Base-by-base conservation (phyloP, 495 filamentous ascomycete species). In the Parmelia sp. region DNA sequence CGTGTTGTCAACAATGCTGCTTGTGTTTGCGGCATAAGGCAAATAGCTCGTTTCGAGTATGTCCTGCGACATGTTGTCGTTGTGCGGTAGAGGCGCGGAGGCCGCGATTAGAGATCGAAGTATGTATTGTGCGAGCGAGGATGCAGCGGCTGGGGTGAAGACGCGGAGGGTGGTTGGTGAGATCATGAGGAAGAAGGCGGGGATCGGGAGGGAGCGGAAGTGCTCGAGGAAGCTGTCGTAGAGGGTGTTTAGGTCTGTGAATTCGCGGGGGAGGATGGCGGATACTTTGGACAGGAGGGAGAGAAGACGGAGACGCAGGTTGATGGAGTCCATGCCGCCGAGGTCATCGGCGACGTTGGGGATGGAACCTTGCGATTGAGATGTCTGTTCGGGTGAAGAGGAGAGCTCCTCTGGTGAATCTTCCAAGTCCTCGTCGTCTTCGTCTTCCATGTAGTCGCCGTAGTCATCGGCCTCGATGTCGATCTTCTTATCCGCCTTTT, bases 101-200 rank as follows among this genome's bases (percentile, higher is more conserved):
- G 78, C 70, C 12, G 87, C 84, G 58, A 89, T 78, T 35, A 96
- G 75, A 19, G 81, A 78, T 23, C 80, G 79, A 14, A 92, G 77
- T 7, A 95, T 71, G 35, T 80, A 78, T 60, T 90, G 85, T 60
- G 84, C 80, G 35, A 96, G 80, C 4, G 84, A 83, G 39, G 86
- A 80, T 36, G 79, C 80, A 17, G 84, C 79, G 4, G 74, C 74
- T 7, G 73, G 68, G 19, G 75, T 72, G 35, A 83, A 72, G 21
- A 76, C 64, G 0, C 82, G 78, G 0, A 90, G 77, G 1, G 76
- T 76, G 55, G 77, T 69, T 23, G 83, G 79, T 33, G 82, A 82
- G 67, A 93, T 74, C 61, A 96, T 84, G n/a, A 85, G 74, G 45
- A 84, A 80, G 74, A 95, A 96, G n/a, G 84, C 72, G 0, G 85